A percentile compares a stretch with the other conserved stretches of the same genome.
These are phyloP conservation scores for Solanum aculeatissimum DNA, from an alignment of 305 asterid genomes.

Conservation along the genomic window DNA sequence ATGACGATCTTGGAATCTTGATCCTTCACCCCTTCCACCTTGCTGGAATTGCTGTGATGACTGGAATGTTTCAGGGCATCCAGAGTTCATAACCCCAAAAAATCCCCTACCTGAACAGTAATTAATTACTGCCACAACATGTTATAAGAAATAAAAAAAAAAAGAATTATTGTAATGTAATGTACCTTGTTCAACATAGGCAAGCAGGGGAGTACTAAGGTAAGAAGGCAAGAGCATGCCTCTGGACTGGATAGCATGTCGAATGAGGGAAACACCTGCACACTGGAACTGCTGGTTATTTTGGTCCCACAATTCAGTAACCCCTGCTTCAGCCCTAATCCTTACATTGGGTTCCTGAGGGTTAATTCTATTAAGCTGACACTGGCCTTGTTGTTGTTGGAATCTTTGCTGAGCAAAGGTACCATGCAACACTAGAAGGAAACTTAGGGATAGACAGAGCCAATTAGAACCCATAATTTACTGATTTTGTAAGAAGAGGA, in stretches of 20 bases:
- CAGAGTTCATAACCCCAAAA: constrained; percentile 28
- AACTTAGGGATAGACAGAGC: not conserved
- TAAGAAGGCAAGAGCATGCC: constrained; percentile 48
- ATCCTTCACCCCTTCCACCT: not conserved
- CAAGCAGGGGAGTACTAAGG: constrained; percentile 36
- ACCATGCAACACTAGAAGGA: constrained; percentile 24
- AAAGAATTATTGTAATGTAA: not conserved
- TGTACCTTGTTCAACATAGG: constrained; percentile 36
- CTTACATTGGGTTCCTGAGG: constrained; percentile 29
- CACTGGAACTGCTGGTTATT: constrained; percentile 40
- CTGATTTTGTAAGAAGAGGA: not conserved
- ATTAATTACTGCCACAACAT: not conserved
- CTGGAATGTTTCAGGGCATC: constrained; percentile 59
- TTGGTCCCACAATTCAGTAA: constrained; percentile 40
- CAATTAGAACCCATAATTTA: not conserved
- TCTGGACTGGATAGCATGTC: constrained; percentile 24
- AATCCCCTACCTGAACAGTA: constrained; percentile 22
- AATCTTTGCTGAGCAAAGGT: constrained; percentile 19
- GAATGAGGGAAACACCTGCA: constrained; percentile 44
- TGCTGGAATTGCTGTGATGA: constrained; percentile 8
- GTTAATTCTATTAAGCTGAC: constrained; percentile 34
- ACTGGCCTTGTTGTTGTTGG: constrained; percentile 14
- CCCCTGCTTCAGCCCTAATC: constrained; percentile 52
- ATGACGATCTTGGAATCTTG: constrained; percentile 24
- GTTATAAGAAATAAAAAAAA: not conserved